Conservation (phyloP, 129 eudicot genomes). For the Flaveria linearis region DNA sequence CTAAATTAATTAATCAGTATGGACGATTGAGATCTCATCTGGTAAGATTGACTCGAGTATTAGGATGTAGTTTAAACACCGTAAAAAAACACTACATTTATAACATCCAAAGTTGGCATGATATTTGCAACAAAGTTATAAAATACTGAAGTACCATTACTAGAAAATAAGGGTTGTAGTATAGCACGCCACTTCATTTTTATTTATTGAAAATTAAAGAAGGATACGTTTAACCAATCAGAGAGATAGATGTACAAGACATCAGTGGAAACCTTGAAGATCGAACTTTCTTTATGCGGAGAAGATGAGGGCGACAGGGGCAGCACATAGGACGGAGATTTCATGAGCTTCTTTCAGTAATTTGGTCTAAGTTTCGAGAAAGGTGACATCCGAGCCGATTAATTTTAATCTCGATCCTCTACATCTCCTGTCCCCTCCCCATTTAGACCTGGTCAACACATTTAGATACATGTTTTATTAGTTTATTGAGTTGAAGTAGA, state of each 20-base stretch:
- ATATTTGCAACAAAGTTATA: neutral
- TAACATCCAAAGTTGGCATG: neutral
- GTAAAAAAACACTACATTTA: neutral
- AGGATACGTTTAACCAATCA: too few relatives aligned
- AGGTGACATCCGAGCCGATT: neutral
- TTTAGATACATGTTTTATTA: too few relatives aligned
- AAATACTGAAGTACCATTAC: neutral
- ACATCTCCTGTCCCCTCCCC: neutral
- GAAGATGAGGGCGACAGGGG: neutral
- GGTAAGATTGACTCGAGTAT: too few relatives aligned
- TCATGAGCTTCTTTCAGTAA: neutral
- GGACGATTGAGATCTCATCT: too few relatives aligned
- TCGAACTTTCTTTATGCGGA: neutral
- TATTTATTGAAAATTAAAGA: too few relatives aligned
- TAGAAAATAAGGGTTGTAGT: neutral
- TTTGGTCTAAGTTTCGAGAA: neutral
- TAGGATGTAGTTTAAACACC: too few relatives aligned
- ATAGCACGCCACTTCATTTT: neutral
- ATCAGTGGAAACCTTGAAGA: neutral
- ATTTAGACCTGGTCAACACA: neutral
- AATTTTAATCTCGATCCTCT: neutral
- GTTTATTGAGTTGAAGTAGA: too few relatives aligned
- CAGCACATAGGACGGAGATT: neutral
- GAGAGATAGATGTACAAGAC: neutral
- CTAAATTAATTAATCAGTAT: too few relatives aligned